These are phyloP conservation scores for Spiromastix sp. DNA, from an alignment of 2,329 filamentous ascomycete species.

Conservation along the genomic window DNA sequence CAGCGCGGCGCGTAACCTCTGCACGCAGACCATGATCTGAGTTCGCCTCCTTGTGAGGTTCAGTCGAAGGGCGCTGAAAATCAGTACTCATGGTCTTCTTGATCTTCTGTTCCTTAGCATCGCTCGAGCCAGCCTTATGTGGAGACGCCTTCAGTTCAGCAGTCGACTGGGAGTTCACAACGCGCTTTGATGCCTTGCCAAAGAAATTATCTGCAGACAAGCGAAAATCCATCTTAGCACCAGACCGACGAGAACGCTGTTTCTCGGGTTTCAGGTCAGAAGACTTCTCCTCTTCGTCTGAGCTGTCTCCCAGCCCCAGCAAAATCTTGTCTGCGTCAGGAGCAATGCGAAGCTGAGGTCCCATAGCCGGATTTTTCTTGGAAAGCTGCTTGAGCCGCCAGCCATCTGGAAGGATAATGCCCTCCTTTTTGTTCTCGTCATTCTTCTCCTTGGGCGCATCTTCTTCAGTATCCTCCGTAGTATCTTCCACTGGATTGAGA, in stretches of 20 bases:
- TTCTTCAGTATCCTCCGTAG: too few relatives aligned
- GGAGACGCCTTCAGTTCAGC: neutral
- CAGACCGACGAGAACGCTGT: slow-evolving; percentile 1
- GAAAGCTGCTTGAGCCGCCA: slow-evolving; percentile 12
- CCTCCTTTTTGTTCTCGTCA: too few relatives aligned
- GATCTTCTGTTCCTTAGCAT: neutral
- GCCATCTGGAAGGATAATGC: slow-evolving; percentile 1
- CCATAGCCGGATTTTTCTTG: slow-evolving; percentile 5
- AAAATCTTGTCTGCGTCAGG: slow-evolving; percentile 14
- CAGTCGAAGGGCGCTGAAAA: too few relatives aligned
- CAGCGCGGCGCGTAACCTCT: too few relatives aligned
- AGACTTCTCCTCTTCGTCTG: neutral
- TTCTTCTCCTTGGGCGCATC: too few relatives aligned
- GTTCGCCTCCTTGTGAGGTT: too few relatives aligned
- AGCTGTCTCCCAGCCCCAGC: slow-evolving; percentile 8
- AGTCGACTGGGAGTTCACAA: slow-evolving; percentile 5
- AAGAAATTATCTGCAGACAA: slow-evolving; percentile 13
- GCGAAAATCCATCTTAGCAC: slow-evolving; percentile 8
- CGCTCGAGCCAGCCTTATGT: neutral
- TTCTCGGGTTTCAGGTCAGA: neutral
- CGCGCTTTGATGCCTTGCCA: slow-evolving; percentile 7
- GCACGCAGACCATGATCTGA: too few relatives aligned
- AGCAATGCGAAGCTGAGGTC: slow-evolving; percentile 12
- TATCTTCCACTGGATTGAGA: too few relatives aligned
- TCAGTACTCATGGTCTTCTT: slow-evolving; percentile 5